These are phyloP conservation scores for Alisma plantagoaquatica DNA, from an alignment of 106 monocot species.

Conservation along the genomic window DNA sequence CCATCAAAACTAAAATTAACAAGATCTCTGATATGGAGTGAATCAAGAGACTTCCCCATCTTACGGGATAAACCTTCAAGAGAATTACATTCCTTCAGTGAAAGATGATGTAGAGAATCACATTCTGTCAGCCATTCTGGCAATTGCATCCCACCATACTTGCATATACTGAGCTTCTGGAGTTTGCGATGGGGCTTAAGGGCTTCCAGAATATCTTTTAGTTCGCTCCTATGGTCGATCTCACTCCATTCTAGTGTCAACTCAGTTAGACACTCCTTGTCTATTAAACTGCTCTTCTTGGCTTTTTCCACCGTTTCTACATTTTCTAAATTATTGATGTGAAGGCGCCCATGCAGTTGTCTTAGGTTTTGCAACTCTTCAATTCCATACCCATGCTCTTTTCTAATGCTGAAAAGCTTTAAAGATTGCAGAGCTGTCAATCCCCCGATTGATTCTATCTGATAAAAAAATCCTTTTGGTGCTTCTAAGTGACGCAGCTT, in stretches of 20 bases:
- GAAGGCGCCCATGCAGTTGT: slow-evolving; percentile 22
- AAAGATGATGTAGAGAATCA: too few relatives aligned
- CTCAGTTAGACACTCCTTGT: slow-evolving; percentile 7
- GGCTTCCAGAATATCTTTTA: slow-evolving; percentile 2
- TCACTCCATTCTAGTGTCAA: slow-evolving; percentile 14
- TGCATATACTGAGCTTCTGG: too few relatives aligned
- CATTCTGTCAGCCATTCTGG: too few relatives aligned
- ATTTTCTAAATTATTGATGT: slow-evolving; percentile 18
- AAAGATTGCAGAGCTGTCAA: slow-evolving; percentile 28
- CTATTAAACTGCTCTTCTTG: slow-evolving; percentile 1
- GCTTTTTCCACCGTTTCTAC: slow-evolving; percentile 18
- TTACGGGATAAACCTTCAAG: too few relatives aligned
- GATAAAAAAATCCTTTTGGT: not conserved
- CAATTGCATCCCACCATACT: too few relatives aligned
- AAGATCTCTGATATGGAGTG: too few relatives aligned
- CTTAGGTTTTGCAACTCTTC: slow-evolving; percentile 22
- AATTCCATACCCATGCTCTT: slow-evolving; percentile 12
- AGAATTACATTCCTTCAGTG: too few relatives aligned
- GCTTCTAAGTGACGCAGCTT: slow-evolving; percentile 17
- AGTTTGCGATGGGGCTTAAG: slow-evolving; percentile 19
- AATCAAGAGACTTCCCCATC: too few relatives aligned
- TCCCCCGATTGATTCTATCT: slow-evolving; percentile 17
- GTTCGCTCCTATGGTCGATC: not conserved
- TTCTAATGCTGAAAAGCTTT: slow-evolving; percentile 16
- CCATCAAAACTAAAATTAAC: too few relatives aligned